Conservation (phyloP, 305 asterid species). For the Solanum hybrid region DNA sequence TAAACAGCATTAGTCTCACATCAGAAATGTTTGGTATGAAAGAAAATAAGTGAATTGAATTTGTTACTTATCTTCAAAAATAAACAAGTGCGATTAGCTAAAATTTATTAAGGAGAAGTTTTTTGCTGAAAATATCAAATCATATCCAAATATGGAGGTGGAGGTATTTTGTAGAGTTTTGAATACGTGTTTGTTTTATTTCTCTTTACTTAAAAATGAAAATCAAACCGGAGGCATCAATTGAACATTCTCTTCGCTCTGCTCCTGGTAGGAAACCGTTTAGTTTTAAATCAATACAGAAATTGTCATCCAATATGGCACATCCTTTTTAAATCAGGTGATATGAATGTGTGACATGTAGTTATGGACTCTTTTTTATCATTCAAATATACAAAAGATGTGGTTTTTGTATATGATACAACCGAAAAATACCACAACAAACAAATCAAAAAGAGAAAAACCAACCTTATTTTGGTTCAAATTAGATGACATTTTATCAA, state of each 20-base stretch:
- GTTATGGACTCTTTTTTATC: not conserved
- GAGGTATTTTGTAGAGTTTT: not conserved
- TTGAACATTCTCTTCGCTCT: not conserved
- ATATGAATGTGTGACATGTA: not conserved
- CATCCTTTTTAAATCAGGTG: not conserved
- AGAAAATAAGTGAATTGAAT: not conserved
- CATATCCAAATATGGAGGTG: not conserved
- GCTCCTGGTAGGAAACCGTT: not conserved
- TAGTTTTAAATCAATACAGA: not conserved
- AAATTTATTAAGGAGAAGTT: not conserved
- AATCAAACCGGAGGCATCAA: not conserved
- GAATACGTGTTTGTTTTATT: not conserved
- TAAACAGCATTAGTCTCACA: not conserved
- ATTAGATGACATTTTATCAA: not conserved
- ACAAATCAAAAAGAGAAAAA: not conserved
- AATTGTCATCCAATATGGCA: not conserved
- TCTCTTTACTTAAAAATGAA: no score
- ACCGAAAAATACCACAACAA: not conserved
- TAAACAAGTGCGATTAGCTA: not conserved
- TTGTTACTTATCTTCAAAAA: not conserved
- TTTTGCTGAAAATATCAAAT: not conserved
- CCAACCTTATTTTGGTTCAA: not conserved
- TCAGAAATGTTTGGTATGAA: not conserved
- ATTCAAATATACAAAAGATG: not conserved
- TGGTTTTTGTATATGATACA: not conserved